Conservation (phyloP, 2,329 filamentous ascomycete genomes). For the Fonsecaea pedrosoi region DNA sequence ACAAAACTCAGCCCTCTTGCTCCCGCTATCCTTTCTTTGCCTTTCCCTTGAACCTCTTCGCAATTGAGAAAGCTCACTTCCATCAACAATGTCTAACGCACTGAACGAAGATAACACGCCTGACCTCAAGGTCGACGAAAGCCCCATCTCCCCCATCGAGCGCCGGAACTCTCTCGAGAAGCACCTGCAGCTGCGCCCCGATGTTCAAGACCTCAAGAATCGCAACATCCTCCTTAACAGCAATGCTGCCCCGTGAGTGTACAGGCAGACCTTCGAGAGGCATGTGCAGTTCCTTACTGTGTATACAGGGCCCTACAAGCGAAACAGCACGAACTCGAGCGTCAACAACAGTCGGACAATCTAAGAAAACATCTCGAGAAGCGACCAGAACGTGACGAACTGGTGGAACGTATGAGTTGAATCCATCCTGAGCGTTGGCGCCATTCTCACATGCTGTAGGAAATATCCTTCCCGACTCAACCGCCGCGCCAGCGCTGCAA, state of each 20-base stretch:
- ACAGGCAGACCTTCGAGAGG: neutral
- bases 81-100: slow-evolving; percentile 34
- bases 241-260: slow-evolving; percentile 67
- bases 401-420: slow-evolving; percentile 73
- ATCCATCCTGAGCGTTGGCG: slow-evolving; percentile 19
- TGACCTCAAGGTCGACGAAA: slow-evolving; percentile 58
- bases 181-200: slow-evolving; percentile 73
- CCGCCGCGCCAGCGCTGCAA: slow-evolving; percentile 77
- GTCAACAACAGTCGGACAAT: slow-evolving; percentile 67
- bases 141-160: slow-evolving; percentile 64
- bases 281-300: neutral
- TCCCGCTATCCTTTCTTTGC: slow-evolving; percentile 3
- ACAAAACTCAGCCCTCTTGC: slow-evolving; percentile 6
- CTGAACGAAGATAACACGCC: slow-evolving; percentile 36
- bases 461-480: slow-evolving; percentile 84
- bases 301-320: slow-evolving; percentile 65
- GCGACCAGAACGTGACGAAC: slow-evolving; percentile 72
- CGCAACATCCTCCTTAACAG: slow-evolving; percentile 72
- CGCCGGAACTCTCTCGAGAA: slow-evolving; percentile 73
- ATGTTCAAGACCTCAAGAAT: slow-evolving; percentile 69
- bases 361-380: slow-evolving; percentile 70
- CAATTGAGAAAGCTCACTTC: neutral
- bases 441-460: slow-evolving; percentile 55
- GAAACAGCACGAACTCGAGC: slow-evolving; percentile 67
- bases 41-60: neutral